phyloP scores from a whole-genome alignment of 768 basidiomycete species.

The Trametes cinnabarina region DNA sequence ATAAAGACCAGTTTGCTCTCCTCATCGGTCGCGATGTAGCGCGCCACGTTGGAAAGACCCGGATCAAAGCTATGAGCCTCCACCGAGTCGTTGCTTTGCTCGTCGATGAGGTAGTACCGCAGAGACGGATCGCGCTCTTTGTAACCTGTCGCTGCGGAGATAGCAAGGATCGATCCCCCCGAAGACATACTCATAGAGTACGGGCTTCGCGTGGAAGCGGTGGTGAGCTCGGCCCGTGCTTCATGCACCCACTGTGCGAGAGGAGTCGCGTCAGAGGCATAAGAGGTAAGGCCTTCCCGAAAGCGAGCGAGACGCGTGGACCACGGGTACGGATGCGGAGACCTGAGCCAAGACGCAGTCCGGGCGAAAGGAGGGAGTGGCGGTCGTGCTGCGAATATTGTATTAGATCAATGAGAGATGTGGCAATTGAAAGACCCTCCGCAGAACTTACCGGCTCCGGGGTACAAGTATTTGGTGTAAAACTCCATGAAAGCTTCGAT shows the following conservation, averaged over 20 bases:
- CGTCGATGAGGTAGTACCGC: slow-evolving; percentile 24
- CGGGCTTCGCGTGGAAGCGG: slow-evolving; percentile 19
- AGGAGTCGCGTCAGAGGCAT: slow-evolving; percentile 19
- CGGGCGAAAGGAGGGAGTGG: neutral
- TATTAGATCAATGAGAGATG: too few species aligned
- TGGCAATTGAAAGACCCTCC: too few species aligned
- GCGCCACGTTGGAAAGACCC: slow-evolving; percentile 26
- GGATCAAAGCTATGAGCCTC: neutral
- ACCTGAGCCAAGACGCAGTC: slow-evolving; percentile 22
- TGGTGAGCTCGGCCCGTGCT: slow-evolving; percentile 34
- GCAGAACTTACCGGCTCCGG: slow-evolving; percentile 1
- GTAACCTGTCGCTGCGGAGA: slow-evolving; percentile 29
- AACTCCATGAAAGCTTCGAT: slow-evolving; percentile 1
- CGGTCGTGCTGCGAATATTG: neutral
- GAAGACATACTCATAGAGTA: slow-evolving; percentile 20
- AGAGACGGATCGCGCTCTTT: slow-evolving; percentile 35
- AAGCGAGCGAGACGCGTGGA: slow-evolving; percentile 37
- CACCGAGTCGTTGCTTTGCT: slow-evolving; percentile 3
- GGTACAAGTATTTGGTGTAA: slow-evolving; percentile 2
- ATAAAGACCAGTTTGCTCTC: slow-evolving; percentile 36
- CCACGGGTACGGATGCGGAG: slow-evolving; percentile 26
- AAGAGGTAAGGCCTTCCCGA: slow-evolving; percentile 17
- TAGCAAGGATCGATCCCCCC: slow-evolving; percentile 26
- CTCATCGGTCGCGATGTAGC: slow-evolving; percentile 29
- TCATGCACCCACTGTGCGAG: slow-evolving; percentile 33